phyloP scores from a whole-genome alignment of 306 rosid genomes.

The Casuarina equisetifolia region DNA sequence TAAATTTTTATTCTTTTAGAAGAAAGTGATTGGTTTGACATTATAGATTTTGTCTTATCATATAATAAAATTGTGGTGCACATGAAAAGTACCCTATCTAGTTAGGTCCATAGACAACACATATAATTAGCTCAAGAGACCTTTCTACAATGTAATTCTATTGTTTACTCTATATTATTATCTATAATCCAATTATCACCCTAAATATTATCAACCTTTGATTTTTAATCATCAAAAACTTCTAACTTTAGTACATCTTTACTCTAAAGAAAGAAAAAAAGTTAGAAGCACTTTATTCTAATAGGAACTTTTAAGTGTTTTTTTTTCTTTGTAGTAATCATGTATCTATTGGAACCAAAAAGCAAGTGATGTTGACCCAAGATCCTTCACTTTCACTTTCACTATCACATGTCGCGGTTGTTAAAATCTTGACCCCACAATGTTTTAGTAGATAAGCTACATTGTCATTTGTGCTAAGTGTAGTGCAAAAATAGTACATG shows the following conservation, averaged over 20 bases:
- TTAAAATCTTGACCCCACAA: background rate
- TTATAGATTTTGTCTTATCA: too few relatives aligned
- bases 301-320: too few relatives aligned
- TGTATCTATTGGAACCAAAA: background rate
- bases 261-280: background rate
- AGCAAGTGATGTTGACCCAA: constrained; percentile 22
- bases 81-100: too few relatives aligned
- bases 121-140: too few relatives aligned
- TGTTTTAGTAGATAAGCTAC: background rate
- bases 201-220: background rate
- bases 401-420: constrained; percentile 6
- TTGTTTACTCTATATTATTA: too few relatives aligned
- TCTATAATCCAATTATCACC: background rate
- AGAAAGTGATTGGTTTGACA: too few relatives aligned
- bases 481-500: background rate
- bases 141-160: too few relatives aligned
- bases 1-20: too few relatives aligned
- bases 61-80: too few relatives aligned
- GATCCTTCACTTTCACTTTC: background rate
- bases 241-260: background rate
- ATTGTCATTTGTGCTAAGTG: background rate
- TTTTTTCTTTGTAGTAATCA: too few relatives aligned
- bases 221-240: background rate
- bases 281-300: too few relatives aligned
- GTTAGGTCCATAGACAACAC: too few relatives aligned